These are phyloP conservation scores for Puccinia brachypodii DNA, from an alignment of 1,284 basidiomycete species.

Conservation along the genomic window DNA sequence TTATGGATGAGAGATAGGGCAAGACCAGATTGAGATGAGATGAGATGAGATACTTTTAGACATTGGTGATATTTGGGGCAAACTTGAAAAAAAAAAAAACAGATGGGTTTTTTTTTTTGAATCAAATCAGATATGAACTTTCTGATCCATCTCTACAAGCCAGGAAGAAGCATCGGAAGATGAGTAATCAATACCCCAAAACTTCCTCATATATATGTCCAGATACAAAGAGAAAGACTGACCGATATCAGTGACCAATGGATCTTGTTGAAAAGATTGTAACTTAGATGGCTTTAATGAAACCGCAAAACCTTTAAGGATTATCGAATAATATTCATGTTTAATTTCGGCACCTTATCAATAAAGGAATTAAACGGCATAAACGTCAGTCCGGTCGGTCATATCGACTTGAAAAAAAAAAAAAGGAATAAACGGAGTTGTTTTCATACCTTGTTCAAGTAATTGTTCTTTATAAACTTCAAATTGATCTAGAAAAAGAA, in stretches of 20 bases:
- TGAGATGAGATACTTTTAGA: no score
- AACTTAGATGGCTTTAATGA: not conserved
- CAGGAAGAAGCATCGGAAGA: not conserved
- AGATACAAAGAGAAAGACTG: not conserved
- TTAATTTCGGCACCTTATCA: not conserved
- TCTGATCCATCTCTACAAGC: constrained; percentile 3
- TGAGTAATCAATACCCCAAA: not conserved
- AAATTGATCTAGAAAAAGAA: not conserved
- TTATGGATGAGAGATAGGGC: no score
- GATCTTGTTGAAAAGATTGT: constrained; percentile 2
- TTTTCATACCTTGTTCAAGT: not conserved
- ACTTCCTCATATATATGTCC: not conserved
- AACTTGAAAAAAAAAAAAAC: not conserved
- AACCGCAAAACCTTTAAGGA: constrained; percentile 6
- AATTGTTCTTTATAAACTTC: not conserved
- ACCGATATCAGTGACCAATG: not conserved
- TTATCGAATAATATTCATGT: constrained; percentile 19
- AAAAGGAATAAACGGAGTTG: no score
- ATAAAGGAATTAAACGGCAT: not conserved
- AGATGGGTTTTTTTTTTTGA: no score
- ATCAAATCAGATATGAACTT: constrained; percentile 28
- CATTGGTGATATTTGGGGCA: no score
- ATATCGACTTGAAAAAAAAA: not conserved
- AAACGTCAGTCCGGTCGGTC: not conserved
- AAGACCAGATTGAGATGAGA: no score